Base-by-base conservation (phyloP, 2,329 filamentous ascomycete genomes). In the Drechslerella dactyloides region DNA sequence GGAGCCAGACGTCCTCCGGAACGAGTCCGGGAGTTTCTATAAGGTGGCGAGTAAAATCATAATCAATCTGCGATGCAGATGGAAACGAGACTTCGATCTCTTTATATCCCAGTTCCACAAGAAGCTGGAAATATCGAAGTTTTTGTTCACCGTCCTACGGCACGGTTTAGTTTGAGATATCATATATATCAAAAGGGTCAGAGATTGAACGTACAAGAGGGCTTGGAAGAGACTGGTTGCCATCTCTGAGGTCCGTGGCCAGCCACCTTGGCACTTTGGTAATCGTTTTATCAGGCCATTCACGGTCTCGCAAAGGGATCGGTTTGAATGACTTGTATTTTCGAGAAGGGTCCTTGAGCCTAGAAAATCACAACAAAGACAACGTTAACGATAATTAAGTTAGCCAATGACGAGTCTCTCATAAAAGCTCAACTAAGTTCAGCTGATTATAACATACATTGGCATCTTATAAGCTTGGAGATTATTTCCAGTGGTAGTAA, bases 11-110 rank as follows among this genome's bases (percentile, higher is more conserved):
- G 80, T 97, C 93, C 78, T 96, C 91, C 59, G 93, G 92, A 7
- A 93, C 86, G 13, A 87, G 85, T 44, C 90, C 91, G 11, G 90
- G 90, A 1, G 91, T 96, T 77, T 96, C 89, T 74, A 97, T 87
- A 75, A 97, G 83, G 77, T 89, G 87, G 75, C 91, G 85, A 44
- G 92, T 96, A 79, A 97, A 97, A 83, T 96, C 91, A 82, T 93
- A 97, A 82, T 97, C 94, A 78, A 90, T 96, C 79, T 96, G 89
- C 42, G 92, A 96, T 11, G 93, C 92, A 0, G 92, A 96, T 54
- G 93, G 93, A 81, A 96, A 97, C 2, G 93, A 94, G 19, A 97
- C 89, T 79, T 97, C 93, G 75, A 97, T 97, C 82, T 97, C 93
- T 82, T 97, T 97, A 85, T 96, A 97, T 76, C 94, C 93, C 55